Evolutionary conservation across 805 yeast species (phyloP), one percentile per base, ranked within the genome.

Genomic region (Candida dendrica): DNA sequence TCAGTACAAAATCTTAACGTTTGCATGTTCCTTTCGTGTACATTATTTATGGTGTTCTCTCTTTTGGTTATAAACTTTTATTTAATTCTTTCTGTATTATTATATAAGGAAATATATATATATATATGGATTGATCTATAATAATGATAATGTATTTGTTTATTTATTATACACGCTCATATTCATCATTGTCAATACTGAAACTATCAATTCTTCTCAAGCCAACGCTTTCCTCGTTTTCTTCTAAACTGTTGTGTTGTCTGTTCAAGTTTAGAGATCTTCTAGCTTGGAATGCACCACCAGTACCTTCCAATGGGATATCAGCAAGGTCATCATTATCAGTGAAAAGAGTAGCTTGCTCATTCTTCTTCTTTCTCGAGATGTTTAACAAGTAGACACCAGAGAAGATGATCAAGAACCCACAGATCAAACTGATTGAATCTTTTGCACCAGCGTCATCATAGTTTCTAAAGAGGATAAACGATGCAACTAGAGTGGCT

Each of bases 311-410:
- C 70, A 88, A 65, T 26, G 96, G 95, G 56, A 77, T 84, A 66
- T 69, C 89, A 59, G 60, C 83, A 63, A 69, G 71, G 44, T 73
- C 84, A 56, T 73, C 82, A 65, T 69, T 58, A 29, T 52, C 48
- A 26, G 69, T 62, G 51, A 70, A 70, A 38, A 71, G 60, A 14
- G 41, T 41, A 37, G 65, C 63, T 43, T 69, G 74, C 22, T 69
- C 73, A 36, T 75, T 77, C 42, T 74, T 75, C 46, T 69, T 75
- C 59, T 79, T 77, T 56, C 95, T 75, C 2, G 93, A 76, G 36
- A 88, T 76, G 63, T 88, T 88, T 54, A 88, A 72, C 44, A 88
- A 68, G 56, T 82, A 88, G 19, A 88, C 96, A 35, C 96, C 96
- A 42, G 85, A 74, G 65, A 88, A 89, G 45, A 89, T 88, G 58